Percentiles rank a stretch among this genome's conserved stretches.
Conservation (phyloP, 352 stramenopile genomes). For the Phytopythium chamaehyphon region DNA sequence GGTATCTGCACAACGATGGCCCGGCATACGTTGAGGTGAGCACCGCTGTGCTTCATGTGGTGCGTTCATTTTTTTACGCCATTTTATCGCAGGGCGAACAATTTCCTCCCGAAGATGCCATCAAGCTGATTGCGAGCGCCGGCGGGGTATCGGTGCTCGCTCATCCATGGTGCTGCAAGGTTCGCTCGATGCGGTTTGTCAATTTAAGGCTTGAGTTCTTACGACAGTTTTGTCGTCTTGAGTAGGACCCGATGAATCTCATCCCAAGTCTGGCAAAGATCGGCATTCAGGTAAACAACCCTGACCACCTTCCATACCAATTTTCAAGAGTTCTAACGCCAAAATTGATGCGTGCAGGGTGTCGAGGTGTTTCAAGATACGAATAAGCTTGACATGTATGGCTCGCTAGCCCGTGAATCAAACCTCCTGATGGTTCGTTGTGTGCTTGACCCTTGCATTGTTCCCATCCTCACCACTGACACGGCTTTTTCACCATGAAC, state of each 20-base stretch:
- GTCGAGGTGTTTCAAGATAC: slow-evolving; percentile 82
- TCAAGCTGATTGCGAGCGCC: slow-evolving; percentile 80
- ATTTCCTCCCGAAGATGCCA: slow-evolving; percentile 81
- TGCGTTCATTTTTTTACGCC: too few species aligned
- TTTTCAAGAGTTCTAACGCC: not conserved
- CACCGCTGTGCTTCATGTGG: too few species aligned
- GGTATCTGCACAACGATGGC: slow-evolving; percentile 80
- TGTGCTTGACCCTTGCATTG: too few species aligned
- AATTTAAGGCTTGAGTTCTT: not conserved
- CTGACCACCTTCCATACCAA: not conserved
- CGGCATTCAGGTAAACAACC: slow-evolving; percentile 56
- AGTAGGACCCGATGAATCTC: slow-evolving; percentile 62
- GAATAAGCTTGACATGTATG: slow-evolving; percentile 82
- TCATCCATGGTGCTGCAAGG: slow-evolving; percentile 85
- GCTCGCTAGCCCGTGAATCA: slow-evolving; percentile 65
- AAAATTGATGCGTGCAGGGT: slow-evolving; percentile 25
- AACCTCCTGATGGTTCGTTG: slow-evolving; percentile 52
- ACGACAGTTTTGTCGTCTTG: too few species aligned
- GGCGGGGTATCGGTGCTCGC: slow-evolving; percentile 80
- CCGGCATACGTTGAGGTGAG: slow-evolving; percentile 79
- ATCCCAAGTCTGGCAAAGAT: slow-evolving; percentile 66
- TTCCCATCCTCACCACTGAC: not conserved
- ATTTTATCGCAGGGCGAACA: slow-evolving; percentile 47
- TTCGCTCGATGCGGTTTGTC: slow-evolving; percentile 8
- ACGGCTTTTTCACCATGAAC: not conserved